Evolutionary conservation across 257 asterid genomes (phyloP).

Genomic region (Thymus mandschuricus): DNA sequence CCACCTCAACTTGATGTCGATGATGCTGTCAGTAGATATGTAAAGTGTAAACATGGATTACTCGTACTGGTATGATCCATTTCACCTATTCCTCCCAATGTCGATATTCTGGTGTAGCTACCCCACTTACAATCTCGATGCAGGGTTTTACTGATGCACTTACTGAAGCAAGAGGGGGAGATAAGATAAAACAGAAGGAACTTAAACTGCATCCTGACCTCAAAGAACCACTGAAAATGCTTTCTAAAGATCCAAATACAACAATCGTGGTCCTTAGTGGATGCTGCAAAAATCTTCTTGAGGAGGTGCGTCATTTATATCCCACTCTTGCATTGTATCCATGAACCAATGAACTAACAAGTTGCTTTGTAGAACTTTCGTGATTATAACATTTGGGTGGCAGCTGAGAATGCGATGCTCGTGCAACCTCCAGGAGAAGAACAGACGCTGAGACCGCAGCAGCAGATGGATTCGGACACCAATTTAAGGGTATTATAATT

Average conservation of each 20-base stretch:
- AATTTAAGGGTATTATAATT: conserved; percentile 62
- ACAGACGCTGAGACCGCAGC: conserved; percentile 99
- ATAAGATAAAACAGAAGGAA: conserved; percentile 42
- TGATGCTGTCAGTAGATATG: conserved; percentile 61
- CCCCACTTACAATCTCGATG: neutral
- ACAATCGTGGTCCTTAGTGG: conserved; percentile 94
- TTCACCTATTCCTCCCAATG: no score
- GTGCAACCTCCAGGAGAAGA: conserved; percentile 75
- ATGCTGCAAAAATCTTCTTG: conserved; percentile 73
- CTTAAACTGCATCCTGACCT: conserved; percentile 81
- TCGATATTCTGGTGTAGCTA: neutral
- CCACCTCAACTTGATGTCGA: conserved; percentile 54
- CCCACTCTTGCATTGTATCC: neutral
- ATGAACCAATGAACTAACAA: neutral
- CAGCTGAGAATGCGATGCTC: conserved; percentile 98
- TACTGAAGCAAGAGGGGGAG: conserved; percentile 77
- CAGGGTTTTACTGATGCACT: conserved; percentile 92
- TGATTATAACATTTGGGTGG: conserved; percentile 91
- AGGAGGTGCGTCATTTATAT: conserved; percentile 52
- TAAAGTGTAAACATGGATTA: conserved; percentile 73
- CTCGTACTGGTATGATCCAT: conserved; percentile 72
- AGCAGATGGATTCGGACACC: conserved; percentile 95
- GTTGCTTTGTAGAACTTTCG: conserved; percentile 73
- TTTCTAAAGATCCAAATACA: conserved; percentile 82
- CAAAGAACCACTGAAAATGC: conserved; percentile 63